Evolutionary conservation across 345 rosid genomes (phyloP).

Genomic region (Psidium guajava): DNA sequence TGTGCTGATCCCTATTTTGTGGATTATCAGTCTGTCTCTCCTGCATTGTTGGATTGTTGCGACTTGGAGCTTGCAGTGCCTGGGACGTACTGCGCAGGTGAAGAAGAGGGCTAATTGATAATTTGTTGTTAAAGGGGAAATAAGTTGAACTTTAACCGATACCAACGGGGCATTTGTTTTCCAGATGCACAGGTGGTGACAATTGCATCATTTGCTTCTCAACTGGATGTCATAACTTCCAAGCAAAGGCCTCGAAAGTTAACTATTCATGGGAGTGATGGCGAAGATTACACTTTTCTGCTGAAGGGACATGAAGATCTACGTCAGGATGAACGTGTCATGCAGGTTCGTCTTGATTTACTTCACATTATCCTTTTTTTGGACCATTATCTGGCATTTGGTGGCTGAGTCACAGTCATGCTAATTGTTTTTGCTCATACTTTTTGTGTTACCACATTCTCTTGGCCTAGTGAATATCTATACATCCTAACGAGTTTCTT

Average conservation of each 20-base stretch:
- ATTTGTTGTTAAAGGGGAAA: not conserved
- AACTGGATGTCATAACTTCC: conserved; percentile 85
- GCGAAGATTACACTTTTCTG: conserved; percentile 84
- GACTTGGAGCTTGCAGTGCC: conserved; percentile 97
- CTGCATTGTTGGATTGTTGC: conserved; percentile 79
- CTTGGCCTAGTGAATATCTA: not conserved
- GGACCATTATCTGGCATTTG: not conserved
- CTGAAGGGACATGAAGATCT: conserved; percentile 98
- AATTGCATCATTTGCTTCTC: conserved; percentile 80
- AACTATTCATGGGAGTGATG: conserved; percentile 93
- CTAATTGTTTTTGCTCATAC: not conserved
- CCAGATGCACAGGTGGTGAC: conserved; percentile 86
- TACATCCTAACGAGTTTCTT: not conserved
- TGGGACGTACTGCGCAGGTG: conserved; percentile 93
- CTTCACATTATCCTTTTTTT: not conserved
- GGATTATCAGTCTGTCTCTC: conserved; percentile 74
- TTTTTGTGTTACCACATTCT: not conserved
- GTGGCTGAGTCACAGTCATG: not conserved
- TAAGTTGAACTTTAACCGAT: not conserved
- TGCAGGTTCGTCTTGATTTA: conserved; percentile 58
- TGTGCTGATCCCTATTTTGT: not conserved
- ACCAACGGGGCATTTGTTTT: not conserved
- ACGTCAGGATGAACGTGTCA: conserved; percentile 99
- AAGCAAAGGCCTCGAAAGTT: conserved; percentile 94
- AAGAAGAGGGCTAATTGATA: not conserved